Evolutionary conservation across 2,329 filamentous ascomycete genomes (phyloP).

Genomic region (Aspergillus brunneoviolaceus): DNA sequence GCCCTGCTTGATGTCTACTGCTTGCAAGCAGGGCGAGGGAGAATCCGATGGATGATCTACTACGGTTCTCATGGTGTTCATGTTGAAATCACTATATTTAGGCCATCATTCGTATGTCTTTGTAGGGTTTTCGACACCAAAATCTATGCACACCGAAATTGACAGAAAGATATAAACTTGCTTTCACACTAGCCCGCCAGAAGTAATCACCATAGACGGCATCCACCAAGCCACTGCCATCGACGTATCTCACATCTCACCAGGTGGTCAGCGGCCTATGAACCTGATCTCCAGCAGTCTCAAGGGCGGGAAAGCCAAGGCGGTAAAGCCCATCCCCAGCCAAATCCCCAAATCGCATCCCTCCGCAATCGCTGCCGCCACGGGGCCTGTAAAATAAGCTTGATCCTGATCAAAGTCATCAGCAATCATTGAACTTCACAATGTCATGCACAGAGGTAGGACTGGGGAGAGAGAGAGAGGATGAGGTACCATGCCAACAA

Average conservation of each 20-base stretch:
- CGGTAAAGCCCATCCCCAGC: constrained; percentile 37
- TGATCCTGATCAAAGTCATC: constrained; percentile 28
- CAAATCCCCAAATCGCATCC: constrained; percentile 41
- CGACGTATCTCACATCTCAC: background rate
- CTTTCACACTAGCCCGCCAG: no score
- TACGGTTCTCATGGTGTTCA: no score
- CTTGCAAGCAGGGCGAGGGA: no score
- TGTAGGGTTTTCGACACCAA: no score
- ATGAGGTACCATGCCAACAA: constrained; percentile 40
- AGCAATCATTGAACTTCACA: background rate
- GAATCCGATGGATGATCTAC: no score
- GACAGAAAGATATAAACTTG: no score
- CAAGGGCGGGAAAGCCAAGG: constrained; percentile 35
- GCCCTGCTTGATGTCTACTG: no score
- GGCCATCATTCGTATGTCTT: no score
- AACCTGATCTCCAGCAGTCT: constrained; percentile 34
- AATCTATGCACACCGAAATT: background rate
- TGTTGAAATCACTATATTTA: no score
- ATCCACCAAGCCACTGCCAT: no score
- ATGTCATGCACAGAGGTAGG: no score
- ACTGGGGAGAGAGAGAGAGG: background rate
- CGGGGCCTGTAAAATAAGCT: constrained; percentile 40
- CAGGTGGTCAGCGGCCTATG: constrained; percentile 26
- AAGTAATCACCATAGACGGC: no score
- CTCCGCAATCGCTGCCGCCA: constrained; percentile 32